phyloP scores from a whole-genome alignment of 192 early-diverging fungal genomes.

The Funneliformis mosseae region DNA sequence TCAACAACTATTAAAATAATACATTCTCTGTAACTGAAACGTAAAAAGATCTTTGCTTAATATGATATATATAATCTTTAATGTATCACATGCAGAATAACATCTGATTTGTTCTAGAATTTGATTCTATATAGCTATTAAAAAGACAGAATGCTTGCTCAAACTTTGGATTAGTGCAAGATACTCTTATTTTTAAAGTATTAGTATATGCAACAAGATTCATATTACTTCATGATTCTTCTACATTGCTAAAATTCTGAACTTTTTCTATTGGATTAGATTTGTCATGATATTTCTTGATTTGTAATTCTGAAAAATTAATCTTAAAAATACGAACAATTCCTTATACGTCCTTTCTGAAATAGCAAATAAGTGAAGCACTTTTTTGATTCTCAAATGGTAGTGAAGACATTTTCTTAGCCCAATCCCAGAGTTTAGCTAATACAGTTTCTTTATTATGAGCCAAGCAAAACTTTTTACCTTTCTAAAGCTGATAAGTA shows the following conservation, averaged over 20 bases:
- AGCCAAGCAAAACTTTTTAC: background rate
- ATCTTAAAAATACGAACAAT: background rate
- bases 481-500: no score
- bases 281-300: no score
- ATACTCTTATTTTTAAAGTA: background rate
- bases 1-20: background rate
- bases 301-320: no score
- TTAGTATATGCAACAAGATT: background rate
- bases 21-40: background rate
- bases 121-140: no score
- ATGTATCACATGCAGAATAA: no score
- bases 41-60: background rate
- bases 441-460: constrained; percentile 19
- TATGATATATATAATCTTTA: no score
- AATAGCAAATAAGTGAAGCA: background rate
- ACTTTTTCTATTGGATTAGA: no score
- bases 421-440: constrained; percentile 17
- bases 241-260: background rate
- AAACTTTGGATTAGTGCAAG: constrained; percentile 17
- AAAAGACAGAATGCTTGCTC: constrained; percentile 2
- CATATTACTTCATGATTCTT: background rate
- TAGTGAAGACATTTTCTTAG: constrained; percentile 16
- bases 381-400: constrained; percentile 8
- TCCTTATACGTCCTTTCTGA: no score
- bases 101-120: background rate